Percentiles rank a stretch among this genome's conserved stretches.
Evolutionary conservation across 768 basidiomycete genomes (phyloP).

Genomic region (Stropharia rugosoannulata): DNA sequence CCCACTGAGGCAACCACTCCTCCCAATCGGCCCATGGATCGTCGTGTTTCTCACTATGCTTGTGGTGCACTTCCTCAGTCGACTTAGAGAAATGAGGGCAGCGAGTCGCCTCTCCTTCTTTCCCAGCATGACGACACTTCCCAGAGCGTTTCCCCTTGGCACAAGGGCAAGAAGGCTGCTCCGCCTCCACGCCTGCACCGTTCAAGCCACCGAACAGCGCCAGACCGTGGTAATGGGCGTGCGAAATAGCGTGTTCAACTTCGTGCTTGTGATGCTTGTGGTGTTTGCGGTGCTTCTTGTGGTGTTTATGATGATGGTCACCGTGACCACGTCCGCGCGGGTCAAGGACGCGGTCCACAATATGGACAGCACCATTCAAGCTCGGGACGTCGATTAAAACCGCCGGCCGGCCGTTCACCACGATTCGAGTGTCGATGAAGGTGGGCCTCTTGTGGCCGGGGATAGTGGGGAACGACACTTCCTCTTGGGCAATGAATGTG

Average conservation of each 20-base stretch:
- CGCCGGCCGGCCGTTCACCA: background rate
- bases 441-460: constrained; percentile 30
- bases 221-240: background rate
- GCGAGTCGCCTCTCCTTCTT: background rate
- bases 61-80: background rate
- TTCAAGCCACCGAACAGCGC: background rate
- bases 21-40: constrained; percentile 4
- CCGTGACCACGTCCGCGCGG: background rate
- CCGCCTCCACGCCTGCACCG: background rate
- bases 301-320: background rate
- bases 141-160: too few species aligned
- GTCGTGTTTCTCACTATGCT: background rate
- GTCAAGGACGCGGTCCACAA: background rate
- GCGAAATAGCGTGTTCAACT: background rate
- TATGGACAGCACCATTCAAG: constrained; percentile 3
- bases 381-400: background rate
- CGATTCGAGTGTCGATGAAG: background rate
- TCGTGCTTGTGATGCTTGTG: background rate
- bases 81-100: background rate
- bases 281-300: background rate
- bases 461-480: constrained; percentile 32
- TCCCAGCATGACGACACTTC: background rate
- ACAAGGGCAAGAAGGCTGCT: too few species aligned
- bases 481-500: constrained; percentile 47
- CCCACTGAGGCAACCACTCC: constrained; percentile 6